Base-by-base conservation (phyloP, 768 basidiomycete species). In the Hericium coralloides region DNA sequence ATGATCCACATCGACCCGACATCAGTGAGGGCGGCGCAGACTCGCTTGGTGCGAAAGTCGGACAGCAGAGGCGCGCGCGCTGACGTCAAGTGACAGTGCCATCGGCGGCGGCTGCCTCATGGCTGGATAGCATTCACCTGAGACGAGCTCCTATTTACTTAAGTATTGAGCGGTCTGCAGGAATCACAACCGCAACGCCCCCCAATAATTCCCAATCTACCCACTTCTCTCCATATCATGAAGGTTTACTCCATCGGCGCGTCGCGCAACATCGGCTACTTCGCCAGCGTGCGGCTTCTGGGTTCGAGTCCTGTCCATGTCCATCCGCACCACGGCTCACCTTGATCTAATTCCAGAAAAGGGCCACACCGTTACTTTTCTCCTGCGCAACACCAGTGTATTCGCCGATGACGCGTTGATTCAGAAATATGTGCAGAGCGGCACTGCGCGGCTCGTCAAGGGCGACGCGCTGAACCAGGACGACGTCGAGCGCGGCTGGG, bases 331-430 rank as follows among this genome's bases (percentile, higher is more conserved):
- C 8, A 17, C n/a, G 36, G 37, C 54, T 58, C 4, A 49, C 43
- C 9, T 25, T 20, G 4, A 17, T 20, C 17, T 26, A 17, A 45
- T 49, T 50, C 23, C 62, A 87, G 86, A 72, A 5, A 68, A 74
- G 52, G 85, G 85, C 39, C 73, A 79, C 3, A 81, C 75, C 1
- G 81, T 87, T 0, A 84, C 84, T 0, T 87, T 84, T 61, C 73
- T 87, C 12, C 73, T 88, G 38, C 79, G 87, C 31, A 74, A 71
- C 17, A 69, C 76, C 0, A 59, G 69, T 8, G 72, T 74, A 4
- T 87, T 88, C 60, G 82, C 85, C 47, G 59, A 68, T 7, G 80
- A 88, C 60, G 69, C 72, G 22, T 62, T 59, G 2, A 77, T 89
- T n/a, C 79, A 86, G 60, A 58, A 60, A 10, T 77, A 79, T 64